A percentile compares a stretch with the other conserved stretches of the same genome.
Conservation (phyloP, 2,329 filamentous ascomycete genomes). For the Sporothrix brunneoviolacea region DNA sequence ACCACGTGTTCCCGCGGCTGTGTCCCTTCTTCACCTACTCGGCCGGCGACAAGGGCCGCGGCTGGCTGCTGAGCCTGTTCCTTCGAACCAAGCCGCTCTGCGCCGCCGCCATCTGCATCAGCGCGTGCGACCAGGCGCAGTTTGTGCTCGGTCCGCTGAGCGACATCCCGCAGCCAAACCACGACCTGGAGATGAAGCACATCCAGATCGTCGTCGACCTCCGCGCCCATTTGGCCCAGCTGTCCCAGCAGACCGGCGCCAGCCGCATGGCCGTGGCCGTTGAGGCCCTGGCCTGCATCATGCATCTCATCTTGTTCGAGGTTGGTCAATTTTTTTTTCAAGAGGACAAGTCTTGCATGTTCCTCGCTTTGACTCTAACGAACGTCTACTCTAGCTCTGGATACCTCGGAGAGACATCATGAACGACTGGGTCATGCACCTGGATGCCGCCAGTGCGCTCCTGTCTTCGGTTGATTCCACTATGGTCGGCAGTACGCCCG, state of each 20-base stretch:
- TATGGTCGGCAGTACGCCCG: neutral
- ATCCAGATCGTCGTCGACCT: constrained; percentile 10
- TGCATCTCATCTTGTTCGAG: constrained; percentile 11
- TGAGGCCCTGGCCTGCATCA: constrained; percentile 11
- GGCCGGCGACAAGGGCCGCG: constrained; percentile 12
- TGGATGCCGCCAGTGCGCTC: constrained; percentile 10
- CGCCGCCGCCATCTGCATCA: constrained; percentile 7
- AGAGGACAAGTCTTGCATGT: no score
- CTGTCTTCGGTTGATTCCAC: constrained; percentile 10
- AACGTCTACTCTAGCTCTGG: constrained; percentile 2
- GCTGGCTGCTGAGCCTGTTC: constrained; percentile 13
- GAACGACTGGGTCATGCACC: constrained; percentile 10
- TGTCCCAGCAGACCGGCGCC: constrained; percentile 4
- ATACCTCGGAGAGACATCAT: constrained; percentile 3
- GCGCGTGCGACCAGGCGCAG: constrained; percentile 14
- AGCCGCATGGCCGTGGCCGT: constrained; percentile 11
- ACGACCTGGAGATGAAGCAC: constrained; percentile 14
- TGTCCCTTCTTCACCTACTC: constrained; percentile 9
- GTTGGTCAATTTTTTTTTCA: neutral
- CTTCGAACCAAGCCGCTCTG: constrained; percentile 9
- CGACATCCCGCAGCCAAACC: constrained; percentile 7
- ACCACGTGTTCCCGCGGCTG: constrained; percentile 12
- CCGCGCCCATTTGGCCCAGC: constrained; percentile 7
- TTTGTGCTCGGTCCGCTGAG: constrained; percentile 12
- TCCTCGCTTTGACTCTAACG: neutral